Evolutionary conservation across 176 grass and related monocot species (phyloP).

Genomic region (Musa schizocarpa): DNA sequence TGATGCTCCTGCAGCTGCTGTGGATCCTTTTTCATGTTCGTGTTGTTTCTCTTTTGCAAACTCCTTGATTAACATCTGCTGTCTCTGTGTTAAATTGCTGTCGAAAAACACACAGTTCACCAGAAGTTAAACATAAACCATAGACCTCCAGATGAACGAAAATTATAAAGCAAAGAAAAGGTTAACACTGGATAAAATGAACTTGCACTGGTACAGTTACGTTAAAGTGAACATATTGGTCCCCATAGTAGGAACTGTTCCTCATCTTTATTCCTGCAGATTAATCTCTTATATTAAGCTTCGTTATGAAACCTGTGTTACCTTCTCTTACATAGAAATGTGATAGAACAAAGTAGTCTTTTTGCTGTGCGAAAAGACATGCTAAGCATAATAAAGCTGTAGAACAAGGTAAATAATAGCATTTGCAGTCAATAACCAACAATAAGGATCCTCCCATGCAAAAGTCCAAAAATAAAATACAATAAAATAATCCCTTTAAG

Average conservation of each 20-base stretch:
- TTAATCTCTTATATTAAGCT: not conserved
- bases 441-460: too few relatives aligned
- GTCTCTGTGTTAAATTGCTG: conserved; percentile 60
- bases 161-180: not conserved
- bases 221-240: conserved; percentile 85
- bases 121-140: too few relatives aligned
- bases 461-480: not conserved
- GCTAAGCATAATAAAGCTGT: too few relatives aligned
- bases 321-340: too few relatives aligned
- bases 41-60: conserved; percentile 55
- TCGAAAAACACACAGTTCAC: too few relatives aligned
- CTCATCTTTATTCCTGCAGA: conserved; percentile 69
- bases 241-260: conserved; percentile 45
- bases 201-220: conserved; percentile 62
- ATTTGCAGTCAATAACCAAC: too few relatives aligned
- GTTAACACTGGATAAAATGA: not conserved
- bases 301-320: too few relatives aligned
- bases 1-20: conserved; percentile 36
- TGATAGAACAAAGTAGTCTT: too few relatives aligned
- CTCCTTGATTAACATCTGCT: conserved; percentile 57
- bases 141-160: not conserved
- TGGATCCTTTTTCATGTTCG: conserved; percentile 27
- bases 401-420: too few relatives aligned
- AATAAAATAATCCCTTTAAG: conserved; percentile 29
- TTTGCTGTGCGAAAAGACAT: too few relatives aligned